Evolutionary conservation across 75 land plant species (phyloP).

Genomic region (Ceratopteris richardii): DNA sequence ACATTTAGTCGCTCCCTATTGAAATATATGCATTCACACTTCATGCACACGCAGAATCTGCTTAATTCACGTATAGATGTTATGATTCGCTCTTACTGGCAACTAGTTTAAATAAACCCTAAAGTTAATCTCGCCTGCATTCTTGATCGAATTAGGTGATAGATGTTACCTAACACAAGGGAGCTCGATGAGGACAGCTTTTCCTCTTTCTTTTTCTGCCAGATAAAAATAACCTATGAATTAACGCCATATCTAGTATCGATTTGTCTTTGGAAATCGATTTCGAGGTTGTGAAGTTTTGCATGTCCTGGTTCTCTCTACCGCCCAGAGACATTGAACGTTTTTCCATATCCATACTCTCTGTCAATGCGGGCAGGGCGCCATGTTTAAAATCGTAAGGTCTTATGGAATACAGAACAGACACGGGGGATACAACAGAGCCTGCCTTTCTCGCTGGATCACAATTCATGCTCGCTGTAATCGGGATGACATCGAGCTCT

Average conservation of each 20-base stretch:
- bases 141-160: too few species aligned
- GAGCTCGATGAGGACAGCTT: constrained; percentile 6
- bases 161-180: constrained; percentile 9
- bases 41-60: too few species aligned
- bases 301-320: background rate
- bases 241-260: background rate
- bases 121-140: too few species aligned
- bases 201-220: constrained; percentile 8
- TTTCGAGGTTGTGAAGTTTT: too few species aligned
- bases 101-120: too few species aligned
- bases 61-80: too few species aligned
- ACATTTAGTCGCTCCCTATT: too few species aligned
- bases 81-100: too few species aligned
- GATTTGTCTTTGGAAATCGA: background rate
- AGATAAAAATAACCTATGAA: background rate
- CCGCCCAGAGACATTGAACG: background rate
- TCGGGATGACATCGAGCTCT: background rate
- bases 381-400: background rate
- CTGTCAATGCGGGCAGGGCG: background rate
- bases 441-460: background rate
- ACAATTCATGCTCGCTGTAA: background rate
- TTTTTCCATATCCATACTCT: background rate
- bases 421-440: constrained; percentile 4
- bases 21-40: too few species aligned
- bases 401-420: background rate